phyloP scores from a whole-genome alignment of 495 filamentous ascomycete genomes.

The Xylaria cubensis region DNA sequence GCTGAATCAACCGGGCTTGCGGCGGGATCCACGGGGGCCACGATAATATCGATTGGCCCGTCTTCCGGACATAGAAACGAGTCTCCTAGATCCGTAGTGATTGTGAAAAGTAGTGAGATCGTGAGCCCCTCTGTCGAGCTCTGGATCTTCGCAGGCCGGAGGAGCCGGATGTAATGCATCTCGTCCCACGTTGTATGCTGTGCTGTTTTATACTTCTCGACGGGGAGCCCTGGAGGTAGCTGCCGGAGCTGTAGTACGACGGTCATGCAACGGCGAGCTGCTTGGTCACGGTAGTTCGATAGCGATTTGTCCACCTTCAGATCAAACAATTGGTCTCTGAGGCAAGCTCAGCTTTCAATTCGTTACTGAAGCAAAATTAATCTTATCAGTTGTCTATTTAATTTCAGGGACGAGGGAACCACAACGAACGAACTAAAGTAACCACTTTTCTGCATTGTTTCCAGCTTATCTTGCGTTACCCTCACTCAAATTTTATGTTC shows the following conservation, averaged over 20 bases:
- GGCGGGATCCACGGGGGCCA: conserved; percentile 55
- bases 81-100: conserved; percentile 92
- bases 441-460: neutral
- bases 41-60: conserved; percentile 60
- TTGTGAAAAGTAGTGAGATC: conserved; percentile 64
- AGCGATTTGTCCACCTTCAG: neutral
- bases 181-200: neutral
- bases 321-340: neutral
- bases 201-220: neutral
- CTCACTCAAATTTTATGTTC: neutral
- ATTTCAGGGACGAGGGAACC: neutral
- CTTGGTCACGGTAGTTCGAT: neutral
- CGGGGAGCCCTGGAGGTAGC: neutral
- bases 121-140: conserved; percentile 42
- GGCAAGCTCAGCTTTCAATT: neutral
- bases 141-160: conserved; percentile 66
- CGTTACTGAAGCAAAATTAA: neutral
- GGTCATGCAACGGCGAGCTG: neutral
- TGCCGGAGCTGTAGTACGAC: neutral
- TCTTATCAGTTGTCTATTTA: neutral
- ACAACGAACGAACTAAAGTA: neutral
- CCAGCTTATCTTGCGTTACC: neutral
- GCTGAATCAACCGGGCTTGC: conserved; percentile 1
- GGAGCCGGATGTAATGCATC: conserved; percentile 79
- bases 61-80: conserved; percentile 71